Evolutionary conservation across 345 rosid genomes (phyloP).

Genomic region (Salix viminalis): DNA sequence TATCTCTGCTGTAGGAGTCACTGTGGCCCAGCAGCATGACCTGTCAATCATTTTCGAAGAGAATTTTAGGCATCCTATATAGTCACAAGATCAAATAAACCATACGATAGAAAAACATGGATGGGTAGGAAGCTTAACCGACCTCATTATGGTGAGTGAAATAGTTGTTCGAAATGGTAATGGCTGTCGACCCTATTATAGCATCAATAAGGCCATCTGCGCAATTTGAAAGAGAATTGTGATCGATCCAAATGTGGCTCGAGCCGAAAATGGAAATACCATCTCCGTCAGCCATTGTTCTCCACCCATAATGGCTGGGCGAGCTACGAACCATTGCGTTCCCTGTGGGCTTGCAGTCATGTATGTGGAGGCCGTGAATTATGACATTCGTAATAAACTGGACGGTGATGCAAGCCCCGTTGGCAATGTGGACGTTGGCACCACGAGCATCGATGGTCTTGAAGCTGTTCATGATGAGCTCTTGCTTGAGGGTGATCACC

Average conservation of each 20-base stretch:
- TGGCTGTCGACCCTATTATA: constrained; percentile 28
- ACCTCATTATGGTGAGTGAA: constrained; percentile 30
- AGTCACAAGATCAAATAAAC: too few species aligned
- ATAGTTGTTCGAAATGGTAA: constrained; percentile 24
- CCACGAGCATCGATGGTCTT: constrained; percentile 37
- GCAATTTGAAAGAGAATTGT: constrained; percentile 66
- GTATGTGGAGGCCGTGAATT: constrained; percentile 30
- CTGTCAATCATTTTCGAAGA: background rate
- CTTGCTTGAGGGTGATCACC: constrained; percentile 29
- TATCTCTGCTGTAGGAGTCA: constrained; percentile 24
- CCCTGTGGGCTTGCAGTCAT: constrained; percentile 29
- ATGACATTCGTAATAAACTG: constrained; percentile 26
- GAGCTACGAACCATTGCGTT: constrained; percentile 35
- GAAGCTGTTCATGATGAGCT: constrained; percentile 30
- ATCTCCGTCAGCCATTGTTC: constrained; percentile 36
- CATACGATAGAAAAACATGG: background rate
- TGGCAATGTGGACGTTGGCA: constrained; percentile 43
- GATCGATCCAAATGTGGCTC: constrained; percentile 83
- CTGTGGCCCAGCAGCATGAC: constrained; percentile 24
- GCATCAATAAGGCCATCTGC: constrained; percentile 26
- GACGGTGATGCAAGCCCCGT: constrained; percentile 35
- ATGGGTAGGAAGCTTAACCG: background rate
- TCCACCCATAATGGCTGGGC: constrained; percentile 32
- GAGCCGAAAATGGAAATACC: constrained; percentile 27
- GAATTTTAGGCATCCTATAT: background rate